A percentile compares a stretch with the other conserved stretches of the same genome.
These are phyloP conservation scores for Medicago lupulina DNA, from an alignment of 306 rosid species.

Conservation along the genomic window DNA sequence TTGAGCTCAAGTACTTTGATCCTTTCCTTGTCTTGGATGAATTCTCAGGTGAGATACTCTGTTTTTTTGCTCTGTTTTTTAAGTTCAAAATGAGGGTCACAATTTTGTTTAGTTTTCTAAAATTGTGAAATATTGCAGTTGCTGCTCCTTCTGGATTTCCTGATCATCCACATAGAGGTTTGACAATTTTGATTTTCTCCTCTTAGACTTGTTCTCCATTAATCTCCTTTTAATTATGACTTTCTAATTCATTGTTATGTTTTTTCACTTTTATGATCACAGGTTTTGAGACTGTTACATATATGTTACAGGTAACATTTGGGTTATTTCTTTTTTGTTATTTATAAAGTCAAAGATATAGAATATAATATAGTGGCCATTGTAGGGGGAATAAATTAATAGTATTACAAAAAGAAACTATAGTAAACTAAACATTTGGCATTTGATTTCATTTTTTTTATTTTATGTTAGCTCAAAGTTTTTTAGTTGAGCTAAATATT, in stretches of 20 bases:
- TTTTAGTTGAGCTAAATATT: background rate
- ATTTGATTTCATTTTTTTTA: background rate
- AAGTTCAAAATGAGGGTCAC: background rate
- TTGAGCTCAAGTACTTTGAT: constrained; percentile 91
- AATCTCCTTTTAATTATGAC: background rate
- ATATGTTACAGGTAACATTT: constrained; percentile 84
- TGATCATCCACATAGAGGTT: constrained; percentile 99
- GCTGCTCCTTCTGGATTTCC: constrained; percentile 98
- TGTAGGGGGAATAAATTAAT: background rate
- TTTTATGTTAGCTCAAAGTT: background rate
- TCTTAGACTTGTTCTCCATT: background rate
- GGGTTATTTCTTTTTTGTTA: constrained; percentile 3
- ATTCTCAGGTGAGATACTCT: constrained; percentile 76
- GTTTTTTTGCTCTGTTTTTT: constrained; percentile 38
- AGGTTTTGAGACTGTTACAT: constrained; percentile 99
- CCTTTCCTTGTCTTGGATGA: constrained; percentile 95
- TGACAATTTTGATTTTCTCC: constrained; percentile 1
- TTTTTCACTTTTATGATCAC: constrained; percentile 41
- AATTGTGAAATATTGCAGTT: constrained; percentile 54
- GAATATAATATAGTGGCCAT: background rate
- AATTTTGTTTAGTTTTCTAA: constrained; percentile 31
- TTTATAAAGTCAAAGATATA: constrained; percentile 18
- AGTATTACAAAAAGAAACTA: too few relatives aligned
- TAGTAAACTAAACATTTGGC: background rate
- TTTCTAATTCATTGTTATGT: constrained; percentile 45